Evolutionary conservation across 768 basidiomycete genomes (phyloP), one percentile per base, ranked within the genome.

Genomic region (Mycena polygramma): DNA sequence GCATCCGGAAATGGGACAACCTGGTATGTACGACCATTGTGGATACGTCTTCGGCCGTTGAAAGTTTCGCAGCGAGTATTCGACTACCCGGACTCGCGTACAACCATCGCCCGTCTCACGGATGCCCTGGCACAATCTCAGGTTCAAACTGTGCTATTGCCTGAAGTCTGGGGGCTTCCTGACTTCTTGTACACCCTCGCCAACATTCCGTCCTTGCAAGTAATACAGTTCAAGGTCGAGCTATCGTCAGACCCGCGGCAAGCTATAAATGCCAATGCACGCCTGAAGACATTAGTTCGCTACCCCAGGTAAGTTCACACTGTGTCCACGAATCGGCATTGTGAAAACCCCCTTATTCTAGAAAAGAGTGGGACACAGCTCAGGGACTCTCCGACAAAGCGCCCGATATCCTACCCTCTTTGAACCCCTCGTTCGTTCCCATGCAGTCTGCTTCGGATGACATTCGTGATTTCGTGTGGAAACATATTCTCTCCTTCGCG

Each of bases 401-500:
- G 30, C 59, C 46, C 0, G 59, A 61, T 8, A 61, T 61, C 22
- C 13, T 46, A 48, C 59, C 59, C 1, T 61, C 59, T 20, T 61
- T 61, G 59, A 15, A 61, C 22, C 59, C 59, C n/a, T 36, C 8
- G 30, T 61, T 48, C 30, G 15, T 20, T 36, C 59, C 59, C 30
- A 46, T 61, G 59, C 26, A 20, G 37, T 61, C 59, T 7, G 59
- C 48, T 10, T 52, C 61, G 19, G 61, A 51, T 17, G 61, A 63
- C 20, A 54, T 15, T 43, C 51, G 52, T 20, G 43, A 63, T 7
- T 3, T 30, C 24, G 26, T 63, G 17, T 54, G 51, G 62, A 41
- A 30, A 15, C 48, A 49, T 19, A 24, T 63, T 8, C 14, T 63
- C 22, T 39, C 37, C 36, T 63, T 63, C 20, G 62, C 62, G 4